Percentiles rank a stretch among this genome's conserved stretches.
Conservation (phyloP, 2,329 filamentous ascomycete species). For the Zasmidium angulare region DNA sequence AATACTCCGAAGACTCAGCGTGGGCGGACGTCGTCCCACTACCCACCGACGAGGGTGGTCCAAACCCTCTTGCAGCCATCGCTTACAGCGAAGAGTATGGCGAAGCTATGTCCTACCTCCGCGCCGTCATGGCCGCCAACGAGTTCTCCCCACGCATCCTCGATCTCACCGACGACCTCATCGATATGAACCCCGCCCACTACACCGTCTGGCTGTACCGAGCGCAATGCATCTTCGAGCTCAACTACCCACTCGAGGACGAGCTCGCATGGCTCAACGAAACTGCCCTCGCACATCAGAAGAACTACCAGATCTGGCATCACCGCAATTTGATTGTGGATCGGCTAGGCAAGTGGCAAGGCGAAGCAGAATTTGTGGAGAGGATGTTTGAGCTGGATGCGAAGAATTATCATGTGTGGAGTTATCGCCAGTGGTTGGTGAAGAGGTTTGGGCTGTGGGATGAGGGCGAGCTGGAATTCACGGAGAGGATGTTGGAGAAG, state of each 20-base stretch:
- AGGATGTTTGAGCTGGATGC: conserved; percentile 80
- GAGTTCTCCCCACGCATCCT: conserved; percentile 80
- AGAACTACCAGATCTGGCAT: conserved; percentile 98
- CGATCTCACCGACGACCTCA: conserved; percentile 82
- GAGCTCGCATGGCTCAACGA: conserved; percentile 87
- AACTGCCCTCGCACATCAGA: conserved; percentile 78
- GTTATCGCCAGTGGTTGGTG: conserved; percentile 80
- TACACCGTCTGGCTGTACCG: conserved; percentile 99
- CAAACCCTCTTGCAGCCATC: conserved; percentile 81
- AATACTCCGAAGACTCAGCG: conserved; percentile 65
- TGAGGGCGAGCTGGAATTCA: conserved; percentile 63
- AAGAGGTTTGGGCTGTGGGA: conserved; percentile 59
- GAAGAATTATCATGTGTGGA: conserved; percentile 99
- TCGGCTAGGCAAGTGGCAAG: conserved; percentile 41
- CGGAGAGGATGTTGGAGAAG: conserved; percentile 69
- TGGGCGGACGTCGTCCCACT: conserved; percentile 87
- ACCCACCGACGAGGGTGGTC: conserved; percentile 74
- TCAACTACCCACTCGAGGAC: conserved; percentile 63
- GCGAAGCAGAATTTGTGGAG: conserved; percentile 72
- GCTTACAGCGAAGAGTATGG: conserved; percentile 87
- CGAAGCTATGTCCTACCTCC: conserved; percentile 89
- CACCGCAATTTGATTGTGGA: conserved; percentile 59
- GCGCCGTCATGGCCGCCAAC: conserved; percentile 86
- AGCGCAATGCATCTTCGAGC: conserved; percentile 70
- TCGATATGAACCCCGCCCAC: conserved; percentile 90